Evolutionary conservation across 2,329 filamentous ascomycete species (phyloP).

Genomic region (Fusarium sp.): DNA sequence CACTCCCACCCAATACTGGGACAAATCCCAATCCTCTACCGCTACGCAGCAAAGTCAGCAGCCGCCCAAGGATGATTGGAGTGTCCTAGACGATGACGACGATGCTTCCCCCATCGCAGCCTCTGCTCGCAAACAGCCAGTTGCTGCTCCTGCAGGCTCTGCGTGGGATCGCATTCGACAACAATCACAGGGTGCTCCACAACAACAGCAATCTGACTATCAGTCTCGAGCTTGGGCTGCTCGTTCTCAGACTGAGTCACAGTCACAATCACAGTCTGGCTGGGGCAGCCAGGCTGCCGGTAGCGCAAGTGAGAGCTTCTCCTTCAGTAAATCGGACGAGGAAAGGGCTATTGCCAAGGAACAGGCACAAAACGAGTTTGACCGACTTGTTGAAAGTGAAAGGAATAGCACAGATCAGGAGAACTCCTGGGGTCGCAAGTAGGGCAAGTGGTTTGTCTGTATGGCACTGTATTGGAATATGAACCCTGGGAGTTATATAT

Average conservation of each 20-base stretch:
- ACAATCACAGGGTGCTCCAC: constrained; percentile 37
- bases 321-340: constrained; percentile 53
- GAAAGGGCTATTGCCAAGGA: constrained; percentile 55
- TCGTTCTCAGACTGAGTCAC: constrained; percentile 22
- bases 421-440: constrained; percentile 41
- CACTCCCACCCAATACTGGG: constrained; percentile 18
- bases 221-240: constrained; percentile 35
- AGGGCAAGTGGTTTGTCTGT: constrained; percentile 1
- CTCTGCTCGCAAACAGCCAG: constrained; percentile 43
- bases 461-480: constrained; percentile 17
- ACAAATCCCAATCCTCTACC: not conserved
- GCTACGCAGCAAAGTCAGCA: constrained; percentile 23
- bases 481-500: constrained; percentile 1
- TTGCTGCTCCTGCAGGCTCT: constrained; percentile 46
- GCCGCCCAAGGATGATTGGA: constrained; percentile 42
- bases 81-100: constrained; percentile 49
- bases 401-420: constrained; percentile 50
- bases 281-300: constrained; percentile 48
- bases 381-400: constrained; percentile 61
- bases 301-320: constrained; percentile 47
- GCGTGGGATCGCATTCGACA: constrained; percentile 61
- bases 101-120: constrained; percentile 60
- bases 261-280: constrained; percentile 32
- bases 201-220: constrained; percentile 34
- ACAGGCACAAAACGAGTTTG: constrained; percentile 64